These are phyloP conservation scores for Mycena venus DNA, from an alignment of 768 basidiomycete species.

Conservation along the genomic window DNA sequence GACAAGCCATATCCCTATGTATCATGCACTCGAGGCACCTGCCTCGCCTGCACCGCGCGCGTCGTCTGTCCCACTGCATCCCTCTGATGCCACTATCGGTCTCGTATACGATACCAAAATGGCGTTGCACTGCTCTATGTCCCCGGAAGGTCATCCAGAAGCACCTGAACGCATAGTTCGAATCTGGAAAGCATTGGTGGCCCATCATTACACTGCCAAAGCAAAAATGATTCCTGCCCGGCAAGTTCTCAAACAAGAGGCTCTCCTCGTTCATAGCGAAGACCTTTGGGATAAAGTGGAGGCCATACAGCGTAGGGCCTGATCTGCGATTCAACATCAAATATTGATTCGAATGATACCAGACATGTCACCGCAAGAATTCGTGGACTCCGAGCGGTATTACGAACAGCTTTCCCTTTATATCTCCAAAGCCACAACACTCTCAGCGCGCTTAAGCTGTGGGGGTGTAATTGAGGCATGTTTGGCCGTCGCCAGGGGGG, in stretches of 20 bases:
- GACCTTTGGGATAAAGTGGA: constrained; percentile 94
- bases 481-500: constrained; percentile 84
- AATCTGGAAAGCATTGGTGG: constrained; percentile 78
- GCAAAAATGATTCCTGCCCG: constrained; percentile 88
- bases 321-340: neutral
- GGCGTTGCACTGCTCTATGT: constrained; percentile 79
- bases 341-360: constrained; percentile 20
- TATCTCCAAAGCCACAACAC: constrained; percentile 87
- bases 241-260: constrained; percentile 81
- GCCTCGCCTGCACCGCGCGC: constrained; percentile 47
- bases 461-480: constrained; percentile 95
- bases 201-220: constrained; percentile 67
- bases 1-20: neutral
- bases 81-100: constrained; percentile 69
- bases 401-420: constrained; percentile 96
- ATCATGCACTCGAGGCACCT: neutral
- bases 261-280: constrained; percentile 89
- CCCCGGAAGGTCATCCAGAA: constrained; percentile 65
- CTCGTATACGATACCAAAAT: constrained; percentile 91
- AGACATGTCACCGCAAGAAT: constrained; percentile 85
- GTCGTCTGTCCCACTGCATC: constrained; percentile 57
- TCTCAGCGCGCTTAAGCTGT: constrained; percentile 88
- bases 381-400: constrained; percentile 80
- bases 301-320: constrained; percentile 80
- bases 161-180: constrained; percentile 89